These are phyloP conservation scores for Adiantum capillusveneris DNA, from an alignment of 75 land plant genomes.

Conservation along the genomic window DNA sequence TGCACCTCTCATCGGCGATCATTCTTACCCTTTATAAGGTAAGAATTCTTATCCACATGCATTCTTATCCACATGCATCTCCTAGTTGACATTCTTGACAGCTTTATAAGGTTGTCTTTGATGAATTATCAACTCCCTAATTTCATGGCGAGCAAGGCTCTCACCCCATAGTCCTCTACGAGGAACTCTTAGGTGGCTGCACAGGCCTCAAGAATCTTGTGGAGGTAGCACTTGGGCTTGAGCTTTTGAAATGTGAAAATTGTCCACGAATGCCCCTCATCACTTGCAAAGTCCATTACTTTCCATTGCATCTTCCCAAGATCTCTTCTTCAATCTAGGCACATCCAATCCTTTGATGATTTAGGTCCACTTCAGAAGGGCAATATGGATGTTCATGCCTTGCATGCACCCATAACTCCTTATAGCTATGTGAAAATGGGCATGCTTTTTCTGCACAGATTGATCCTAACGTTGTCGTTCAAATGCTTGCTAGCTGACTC, in stretches of 20 bases:
- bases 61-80: too few species aligned
- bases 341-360: conserved; percentile 62
- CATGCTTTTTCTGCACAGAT: conserved; percentile 67
- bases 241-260: conserved; percentile 29
- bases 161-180: not conserved
- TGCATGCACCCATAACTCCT: conserved; percentile 65
- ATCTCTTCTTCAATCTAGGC: conserved; percentile 51
- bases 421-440: conserved; percentile 51
- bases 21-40: too few species aligned
- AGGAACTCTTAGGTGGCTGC: not conserved
- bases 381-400: conserved; percentile 52
- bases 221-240: conserved; percentile 25
- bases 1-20: too few species aligned
- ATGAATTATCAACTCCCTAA: too few species aligned
- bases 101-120: too few species aligned
- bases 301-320: conserved; percentile 54
- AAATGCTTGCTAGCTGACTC: conserved; percentile 55
- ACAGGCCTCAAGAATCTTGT: not conserved
- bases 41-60: too few species aligned
- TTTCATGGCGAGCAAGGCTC: not conserved
- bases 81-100: too few species aligned
- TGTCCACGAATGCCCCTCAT: conserved; percentile 44
- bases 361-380: conserved; percentile 63
- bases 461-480: conserved; percentile 47
- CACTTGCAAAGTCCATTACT: conserved; percentile 16